phyloP scores from a whole-genome alignment of 345 rosid genomes.

The Citrus medica region DNA sequence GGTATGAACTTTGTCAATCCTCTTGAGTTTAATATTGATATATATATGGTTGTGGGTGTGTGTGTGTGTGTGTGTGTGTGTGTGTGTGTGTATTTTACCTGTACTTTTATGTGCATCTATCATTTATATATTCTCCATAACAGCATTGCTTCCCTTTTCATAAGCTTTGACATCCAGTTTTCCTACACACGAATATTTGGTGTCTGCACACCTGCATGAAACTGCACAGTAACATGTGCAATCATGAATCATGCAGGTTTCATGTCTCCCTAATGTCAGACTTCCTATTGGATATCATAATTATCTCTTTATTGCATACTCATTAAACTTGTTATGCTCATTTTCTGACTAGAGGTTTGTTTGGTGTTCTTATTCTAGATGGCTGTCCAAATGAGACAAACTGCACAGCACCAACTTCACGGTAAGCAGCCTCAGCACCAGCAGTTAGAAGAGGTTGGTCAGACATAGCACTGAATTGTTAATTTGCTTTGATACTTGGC shows the following conservation, averaged over 20 bases:
- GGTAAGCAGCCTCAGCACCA: neutral
- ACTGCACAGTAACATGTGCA: neutral
- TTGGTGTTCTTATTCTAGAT: conserved; percentile 13
- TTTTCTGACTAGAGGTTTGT: neutral
- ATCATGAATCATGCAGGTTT: neutral
- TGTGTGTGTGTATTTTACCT: too few species aligned
- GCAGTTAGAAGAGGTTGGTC: conserved; percentile 16
- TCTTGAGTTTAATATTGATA: neutral
- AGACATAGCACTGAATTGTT: neutral
- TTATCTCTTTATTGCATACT: neutral
- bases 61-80: too few species aligned
- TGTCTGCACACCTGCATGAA: neutral
- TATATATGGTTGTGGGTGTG: too few species aligned
- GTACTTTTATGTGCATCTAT: neutral
- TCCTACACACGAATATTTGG: neutral
- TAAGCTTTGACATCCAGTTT: too few species aligned
- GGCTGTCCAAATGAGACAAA: conserved; percentile 14
- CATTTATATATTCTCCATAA: neutral
- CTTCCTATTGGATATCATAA: neutral
- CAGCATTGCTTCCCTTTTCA: neutral
- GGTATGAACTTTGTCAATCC: neutral
- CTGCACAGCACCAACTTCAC: conserved; percentile 1
- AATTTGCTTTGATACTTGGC: neutral
- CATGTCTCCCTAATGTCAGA: neutral
- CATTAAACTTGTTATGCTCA: neutral